Evolutionary conservation across 768 basidiomycete species (phyloP), one percentile per base, ranked within the genome.

Genomic region (Boletus edulis): DNA sequence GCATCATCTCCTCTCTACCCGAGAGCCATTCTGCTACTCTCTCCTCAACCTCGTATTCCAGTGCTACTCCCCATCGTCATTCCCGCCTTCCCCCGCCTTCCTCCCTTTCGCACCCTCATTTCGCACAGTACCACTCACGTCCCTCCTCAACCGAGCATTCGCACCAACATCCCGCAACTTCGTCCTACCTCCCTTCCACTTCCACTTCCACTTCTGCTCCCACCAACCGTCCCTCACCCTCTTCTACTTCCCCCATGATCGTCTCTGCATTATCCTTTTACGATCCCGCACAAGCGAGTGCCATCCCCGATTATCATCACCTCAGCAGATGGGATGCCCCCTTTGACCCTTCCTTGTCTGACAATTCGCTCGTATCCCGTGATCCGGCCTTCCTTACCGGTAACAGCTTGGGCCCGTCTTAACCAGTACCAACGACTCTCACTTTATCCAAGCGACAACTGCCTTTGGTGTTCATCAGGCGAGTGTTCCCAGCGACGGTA

Each of bases 201-300:
- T 24, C 56, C 4, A 3, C 46, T 11, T 37, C 59, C 2, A 4
- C 57, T 15, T 24, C 58, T 12, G 39, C 44, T 24, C 34, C 49
- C n/a, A 4, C 47, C 17, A 34, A 20, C 37, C 55, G 14, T 14
- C 34, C 52, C 20, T n/a, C 43, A 17, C 5, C 57, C 10, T 14
- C 61, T 2, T 34, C 58, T 32, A 11, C 52, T 5, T 22, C 59
- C 7, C 52, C 62, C 39, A 84, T 85, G 83, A 84, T 85, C 57
- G 78, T 79, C 37, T 75, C 82, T 15, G 73, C 75, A 0, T 73
- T 81, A 10, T 75, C 81, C 8, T 81, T 82, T 61, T 85, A 83
- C 63, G 80, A 81, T 51, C 72, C 81, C 6, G 69, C 78, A 18
- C 71, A 73, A 4, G 62, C 68, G n/a, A 61, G 64, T 20, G 51